Base-by-base conservation (phyloP, 805 yeast genomes). In the Wickerhamiella hasegawae region DNA sequence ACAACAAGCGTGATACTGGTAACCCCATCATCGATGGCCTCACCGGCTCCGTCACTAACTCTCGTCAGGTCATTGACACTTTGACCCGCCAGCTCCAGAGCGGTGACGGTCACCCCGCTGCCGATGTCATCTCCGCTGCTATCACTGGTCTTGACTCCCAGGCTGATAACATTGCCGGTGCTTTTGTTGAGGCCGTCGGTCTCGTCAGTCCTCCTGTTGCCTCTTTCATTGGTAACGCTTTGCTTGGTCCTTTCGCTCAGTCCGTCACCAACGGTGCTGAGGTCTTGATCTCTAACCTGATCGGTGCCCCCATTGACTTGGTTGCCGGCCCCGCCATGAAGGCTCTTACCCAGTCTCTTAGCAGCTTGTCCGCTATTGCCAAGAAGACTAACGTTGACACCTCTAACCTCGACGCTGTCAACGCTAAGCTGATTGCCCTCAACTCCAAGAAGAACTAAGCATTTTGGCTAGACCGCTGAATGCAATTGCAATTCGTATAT, bases 131-230 rank as follows among this genome's bases (percentile, higher is more conserved):
- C 21, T 16, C 33, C 31, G 40, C 40, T 15, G 31, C 36, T 24
- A 40, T 49, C 21, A 42, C 50, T 20, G 51, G 49, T 12, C 29
- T 45, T 10, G 53, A 47, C 33, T 45, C 45, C 29, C 51, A 47
- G 36, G 41, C 42, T 32, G 50, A 47, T 33, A 47, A 48, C 31
- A 38, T 41, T 14, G 25, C 41, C 14, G 46, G 43, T 21, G 37
- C 47, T 24, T n/a, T n/a, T n/a, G n/a, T n/a, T n/a, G n/a, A n/a
- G n/a, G 39, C 43, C 11, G 43, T 46, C 20, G 50, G 49, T 15
- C 37, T 43, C 20, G 20, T 28, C 17, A 18, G 28, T 9, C n/a
- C 11, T n/a, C 35, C 35, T 19, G 18, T 32, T 20, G 25, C 39
- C 14, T 17, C 28, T 18, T 17, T 18, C 9, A 35, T 36, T 14